Conservation (phyloP, 176 grass and related monocot genomes). For the Aegilops sharonensis region DNA sequence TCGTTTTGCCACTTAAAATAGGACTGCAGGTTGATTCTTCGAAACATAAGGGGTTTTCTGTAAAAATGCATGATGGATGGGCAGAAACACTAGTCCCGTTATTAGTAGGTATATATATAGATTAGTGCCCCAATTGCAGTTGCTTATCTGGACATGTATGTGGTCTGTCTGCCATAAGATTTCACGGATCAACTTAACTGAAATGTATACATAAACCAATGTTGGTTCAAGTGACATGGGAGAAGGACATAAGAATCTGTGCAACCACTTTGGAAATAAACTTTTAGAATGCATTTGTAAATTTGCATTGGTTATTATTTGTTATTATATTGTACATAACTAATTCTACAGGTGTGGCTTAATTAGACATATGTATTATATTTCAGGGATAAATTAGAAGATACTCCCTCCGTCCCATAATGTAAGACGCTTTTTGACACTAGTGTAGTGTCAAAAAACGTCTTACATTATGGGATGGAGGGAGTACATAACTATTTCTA, state of each 20-base stretch:
- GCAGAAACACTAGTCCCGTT: too few relatives aligned
- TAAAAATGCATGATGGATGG: too few relatives aligned
- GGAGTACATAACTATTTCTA: too few relatives aligned
- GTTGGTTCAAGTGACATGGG: neutral
- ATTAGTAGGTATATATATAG: too few relatives aligned
- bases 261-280: neutral
- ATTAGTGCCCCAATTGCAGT: neutral
- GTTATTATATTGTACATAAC: neutral
- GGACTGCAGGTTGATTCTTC: too few relatives aligned
- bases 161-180: neutral
- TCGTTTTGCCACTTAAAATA: too few relatives aligned
- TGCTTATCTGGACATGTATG: neutral
- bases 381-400: neutral
- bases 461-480: too few relatives aligned
- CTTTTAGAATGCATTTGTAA: neutral
- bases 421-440: too few relatives aligned
- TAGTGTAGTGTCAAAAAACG: too few relatives aligned
- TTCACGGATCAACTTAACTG: neutral
- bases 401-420: neutral
- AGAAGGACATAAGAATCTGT: too few relatives aligned
- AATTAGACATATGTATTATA: neutral
- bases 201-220: neutral
- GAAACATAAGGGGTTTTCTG: too few relatives aligned
- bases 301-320: neutral
- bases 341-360: neutral